Conservation (phyloP, 1,284 basidiomycete genomes). For the Fistulinella cinereoalba region DNA sequence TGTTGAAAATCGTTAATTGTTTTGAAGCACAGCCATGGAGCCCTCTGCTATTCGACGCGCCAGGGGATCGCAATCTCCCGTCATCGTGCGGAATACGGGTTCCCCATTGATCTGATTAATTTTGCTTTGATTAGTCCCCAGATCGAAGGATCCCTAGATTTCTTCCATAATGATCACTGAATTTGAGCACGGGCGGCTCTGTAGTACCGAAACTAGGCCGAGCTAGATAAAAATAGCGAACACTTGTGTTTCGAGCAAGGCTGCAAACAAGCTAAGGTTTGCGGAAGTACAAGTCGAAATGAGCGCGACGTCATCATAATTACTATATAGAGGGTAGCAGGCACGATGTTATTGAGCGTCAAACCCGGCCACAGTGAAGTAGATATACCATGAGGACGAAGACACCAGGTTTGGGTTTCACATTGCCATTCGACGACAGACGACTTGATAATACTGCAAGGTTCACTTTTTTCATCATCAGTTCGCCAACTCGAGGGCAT, state of each 20-base stretch:
- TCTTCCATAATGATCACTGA: slow-evolving; percentile 30
- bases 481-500: slow-evolving; percentile 10
- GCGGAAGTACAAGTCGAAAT: neutral
- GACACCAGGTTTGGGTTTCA: slow-evolving; percentile 1
- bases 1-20: slow-evolving; percentile 2
- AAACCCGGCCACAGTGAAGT: slow-evolving; percentile 4
- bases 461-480: slow-evolving; percentile 16
- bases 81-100: slow-evolving; percentile 1
- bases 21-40: neutral
- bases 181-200: slow-evolving; percentile 18
- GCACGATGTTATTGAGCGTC: neutral
- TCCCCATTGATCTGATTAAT: slow-evolving; percentile 18
- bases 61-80: slow-evolving; percentile 9
- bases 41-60: neutral
- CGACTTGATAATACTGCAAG: slow-evolving; percentile 11
- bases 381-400: slow-evolving; percentile 19
- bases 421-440: slow-evolving; percentile 5
- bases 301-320: slow-evolving; percentile 1
- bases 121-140: slow-evolving; percentile 23
- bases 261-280: neutral
- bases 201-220: slow-evolving; percentile 1
- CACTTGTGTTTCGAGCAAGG: neutral
- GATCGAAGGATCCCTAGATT: slow-evolving; percentile 11
- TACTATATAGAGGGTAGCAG: neutral
- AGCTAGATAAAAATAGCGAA: neutral